Base-by-base conservation (phyloP, 2,329 filamentous ascomycete genomes). In the Epichloe gansuensis region DNA sequence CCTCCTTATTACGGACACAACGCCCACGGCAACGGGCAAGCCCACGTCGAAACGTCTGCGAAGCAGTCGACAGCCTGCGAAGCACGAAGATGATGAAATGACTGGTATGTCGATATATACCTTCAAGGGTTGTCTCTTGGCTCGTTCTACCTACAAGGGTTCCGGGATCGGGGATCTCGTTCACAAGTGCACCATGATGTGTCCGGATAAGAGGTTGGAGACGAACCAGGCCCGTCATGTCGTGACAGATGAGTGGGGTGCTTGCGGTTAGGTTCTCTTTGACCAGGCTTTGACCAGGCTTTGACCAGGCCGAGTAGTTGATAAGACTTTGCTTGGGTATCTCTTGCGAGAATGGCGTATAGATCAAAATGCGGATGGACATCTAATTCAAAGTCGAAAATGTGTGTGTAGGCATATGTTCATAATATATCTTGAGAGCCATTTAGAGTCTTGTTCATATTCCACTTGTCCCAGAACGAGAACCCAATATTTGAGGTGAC, bases 71-170 rank as follows among this genome's bases (percentile, higher is more conserved):
- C 48, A 38, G 8, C 9, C 12, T 3, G 28, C 34, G 21, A 21
- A 49, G 5, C 39, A 49, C 8, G 39, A 15, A 13, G 35, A 34
- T 2, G 39, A 39, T 5, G 13, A 48, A 2, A 23, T 57, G 43
- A 25, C 55, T 39, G 52, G 49, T 11, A 35, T 55, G 41, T 53
- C 49, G 9, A 45, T 57, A 23, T 58, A 55, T 43, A 53, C 50
- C 3, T 21, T 54, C 8, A 31, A 43, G 12, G 55, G 55, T 3
- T 59, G 57, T 37, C 37, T 59, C 12, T 53, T 56, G 53, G 31
- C 56, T 4, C 49, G 52, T 15, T 46, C 48, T 12, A 44, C 52
- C 7, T 56, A 53, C 42, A 50, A 46, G 15, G 46, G 41, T 17
- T n/a, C 4, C 0, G 48, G 37, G 5, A n/a, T 28, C 8, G 47